Evolutionary conservation across 331 rosid species (phyloP).

Genomic region (Rosa hybrid): DNA sequence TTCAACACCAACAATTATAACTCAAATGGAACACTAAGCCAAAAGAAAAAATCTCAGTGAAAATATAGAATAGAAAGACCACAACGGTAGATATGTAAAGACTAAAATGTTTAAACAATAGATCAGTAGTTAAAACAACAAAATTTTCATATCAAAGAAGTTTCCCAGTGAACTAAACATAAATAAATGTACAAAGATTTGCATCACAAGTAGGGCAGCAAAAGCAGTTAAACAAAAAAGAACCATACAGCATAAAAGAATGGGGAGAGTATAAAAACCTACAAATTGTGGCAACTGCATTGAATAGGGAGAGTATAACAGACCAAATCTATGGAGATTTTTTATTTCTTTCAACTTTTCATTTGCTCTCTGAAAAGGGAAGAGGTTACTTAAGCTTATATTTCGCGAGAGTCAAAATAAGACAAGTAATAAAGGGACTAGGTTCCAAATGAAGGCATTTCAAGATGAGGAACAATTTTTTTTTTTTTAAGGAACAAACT

Average conservation of each 20-base stretch:
- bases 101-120: background rate
- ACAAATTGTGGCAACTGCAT: background rate
- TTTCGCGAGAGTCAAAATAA: background rate
- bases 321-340: background rate
- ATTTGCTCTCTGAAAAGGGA: background rate
- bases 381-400: background rate
- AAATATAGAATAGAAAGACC: background rate
- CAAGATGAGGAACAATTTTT: background rate
- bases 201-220: background rate
- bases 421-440: background rate
- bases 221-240: background rate
- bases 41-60: background rate
- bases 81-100: background rate
- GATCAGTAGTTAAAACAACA: background rate
- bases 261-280: background rate
- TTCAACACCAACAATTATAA: conserved; percentile 28
- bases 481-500: background rate
- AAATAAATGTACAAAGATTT: background rate
- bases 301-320: background rate
- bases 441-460: conserved; percentile 7
- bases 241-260: background rate
- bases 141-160: background rate
- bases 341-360: background rate
- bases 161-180: conserved; percentile 8
- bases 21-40: background rate